Evolutionary conservation across 768 basidiomycete genomes (phyloP), one percentile per base, ranked within the genome.

Genomic region (Trametes cinnabarina): DNA sequence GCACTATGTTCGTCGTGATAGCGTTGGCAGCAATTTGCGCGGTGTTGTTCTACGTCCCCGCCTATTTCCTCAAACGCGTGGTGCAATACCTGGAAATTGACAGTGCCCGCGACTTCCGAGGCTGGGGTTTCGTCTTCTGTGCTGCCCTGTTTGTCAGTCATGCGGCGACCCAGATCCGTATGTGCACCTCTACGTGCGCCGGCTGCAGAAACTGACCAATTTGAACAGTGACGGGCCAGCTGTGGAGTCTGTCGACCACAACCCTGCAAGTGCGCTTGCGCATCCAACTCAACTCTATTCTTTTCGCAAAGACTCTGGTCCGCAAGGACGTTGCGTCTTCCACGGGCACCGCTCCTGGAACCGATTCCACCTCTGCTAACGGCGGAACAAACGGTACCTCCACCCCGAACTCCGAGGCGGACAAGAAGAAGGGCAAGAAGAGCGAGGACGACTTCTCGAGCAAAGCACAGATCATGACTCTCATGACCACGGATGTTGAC

Each of bases 401-500:
- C 9, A 20, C 6, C 3, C 15, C 49, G 3, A 55, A 39, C 17
- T 8, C 65, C 0, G 61, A 63, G 35, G 51, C 35, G 22, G 74
- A 70, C 32, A 79, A 81, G 8, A 83, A 85, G 55, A 79, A 82
- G 22, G 82, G 84, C 47, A 84, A 86, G 62, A 83, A 83, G 9
- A 86, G 86, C 67, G 82, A 79, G 28, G 78, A 74, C n/a, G 80
- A 78, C 15, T 82, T 83, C 61, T 77, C 75, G 25, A 80, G 78
- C 55, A 84, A 84, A 65, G 76, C 78, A n/a, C 82, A 96, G 73
- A 86, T 97, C 65, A 94, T 96, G 93, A 95, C 91, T 2, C 81
- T 96, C 26, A 94, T 96, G 90, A 95, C 94, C 6, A 94, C 92
- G 5, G 94, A 97, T 63, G 92, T 94, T 26, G 92, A 95, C 69